Base-by-base conservation (phyloP, 202 grass and related monocot genomes). In the Cymbopogon flexuosus region DNA sequence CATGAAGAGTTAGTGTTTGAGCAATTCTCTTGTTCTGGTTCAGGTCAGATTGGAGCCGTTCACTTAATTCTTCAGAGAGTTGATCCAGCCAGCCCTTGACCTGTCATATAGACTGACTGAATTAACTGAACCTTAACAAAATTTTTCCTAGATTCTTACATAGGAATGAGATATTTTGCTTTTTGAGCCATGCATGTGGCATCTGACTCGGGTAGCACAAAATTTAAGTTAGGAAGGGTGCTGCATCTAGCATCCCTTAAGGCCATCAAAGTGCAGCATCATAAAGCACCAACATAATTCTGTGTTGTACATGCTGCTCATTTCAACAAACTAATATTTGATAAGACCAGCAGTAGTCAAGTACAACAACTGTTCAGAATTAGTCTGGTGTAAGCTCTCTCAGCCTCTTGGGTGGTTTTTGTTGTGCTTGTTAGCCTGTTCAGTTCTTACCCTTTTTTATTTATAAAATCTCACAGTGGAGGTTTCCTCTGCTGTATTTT, bases 41-140 rank as follows among this genome's bases (percentile, higher is more conserved):
- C 79, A 97, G 87, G 69, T 97, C 94, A 74, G 85, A 87, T 72
- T 94, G 79, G 56, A 97, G 84, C 19, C 92, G 88, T 75, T 97
- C 94, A 27, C 84, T 97, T 78, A 94, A 63, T 89, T 97, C 92
- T 77, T 94, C 94, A 92, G 88, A 97, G 37, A 97, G 85, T 75
- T 92, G 88, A 87, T 91, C 89, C 79, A 97, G 51, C 94, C 94
- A 97, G 11, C 56, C 79, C 62, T 88, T 88, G 80, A 94, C 94
- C 95, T 98, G 88, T 37, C 88, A 46, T 22, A 54, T 4, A 72
- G 35, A 58, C 5, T 47, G 65, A n/a, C 30, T 70, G 47, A 30
- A 81, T 59, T 45, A 59, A 85, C 54, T 23, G 2, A 60, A 59
- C 10, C 67, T 31, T 10, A 82, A 11, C 31, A 77, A 27, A 29